A percentile compares a stretch with the other conserved stretches of the same genome.
phyloP scores from a whole-genome alignment of 2,329 filamentous ascomycete genomes.

The Colletotrichum endophyticum region DNA sequence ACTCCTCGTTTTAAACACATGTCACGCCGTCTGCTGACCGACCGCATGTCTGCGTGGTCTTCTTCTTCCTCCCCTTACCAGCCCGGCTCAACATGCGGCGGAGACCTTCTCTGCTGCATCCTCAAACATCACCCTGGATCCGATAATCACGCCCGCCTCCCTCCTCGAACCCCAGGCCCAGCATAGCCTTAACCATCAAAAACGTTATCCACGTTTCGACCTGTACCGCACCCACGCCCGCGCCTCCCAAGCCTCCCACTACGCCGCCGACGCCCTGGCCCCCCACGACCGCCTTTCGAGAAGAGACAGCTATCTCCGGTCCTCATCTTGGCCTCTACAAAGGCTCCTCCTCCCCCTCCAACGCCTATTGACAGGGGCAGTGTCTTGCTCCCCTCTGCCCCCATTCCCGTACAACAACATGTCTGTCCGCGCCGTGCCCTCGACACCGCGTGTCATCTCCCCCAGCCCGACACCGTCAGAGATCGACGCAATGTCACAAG shows the following conservation, averaged over 20 bases:
- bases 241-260: constrained; percentile 22
- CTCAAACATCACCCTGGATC: constrained; percentile 60
- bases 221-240: constrained; percentile 23
- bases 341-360: constrained; percentile 46
- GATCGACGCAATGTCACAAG: constrained; percentile 56
- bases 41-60: constrained; percentile 22
- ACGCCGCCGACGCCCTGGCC: constrained; percentile 24
- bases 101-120: constrained; percentile 62
- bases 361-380: constrained; percentile 60
- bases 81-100: constrained; percentile 57
- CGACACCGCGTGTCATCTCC: constrained; percentile 86
- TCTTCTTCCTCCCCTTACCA: constrained; percentile 11
- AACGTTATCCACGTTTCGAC: constrained; percentile 23
- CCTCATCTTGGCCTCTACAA: constrained; percentile 50
- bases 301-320: constrained; percentile 57
- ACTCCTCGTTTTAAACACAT: constrained; percentile 17
- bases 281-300: constrained; percentile 41
- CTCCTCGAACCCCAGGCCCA: constrained; percentile 35
- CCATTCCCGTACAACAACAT: constrained; percentile 61
- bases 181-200: constrained; percentile 23
- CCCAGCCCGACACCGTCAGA: constrained; percentile 81
- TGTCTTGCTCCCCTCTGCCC: constrained; percentile 62
- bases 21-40: constrained; percentile 21
- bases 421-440: constrained; percentile 66
- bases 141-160: constrained; percentile 47